Base-by-base conservation (phyloP, 352 stramenopile species). In the Phytophthora foliorum region DNA sequence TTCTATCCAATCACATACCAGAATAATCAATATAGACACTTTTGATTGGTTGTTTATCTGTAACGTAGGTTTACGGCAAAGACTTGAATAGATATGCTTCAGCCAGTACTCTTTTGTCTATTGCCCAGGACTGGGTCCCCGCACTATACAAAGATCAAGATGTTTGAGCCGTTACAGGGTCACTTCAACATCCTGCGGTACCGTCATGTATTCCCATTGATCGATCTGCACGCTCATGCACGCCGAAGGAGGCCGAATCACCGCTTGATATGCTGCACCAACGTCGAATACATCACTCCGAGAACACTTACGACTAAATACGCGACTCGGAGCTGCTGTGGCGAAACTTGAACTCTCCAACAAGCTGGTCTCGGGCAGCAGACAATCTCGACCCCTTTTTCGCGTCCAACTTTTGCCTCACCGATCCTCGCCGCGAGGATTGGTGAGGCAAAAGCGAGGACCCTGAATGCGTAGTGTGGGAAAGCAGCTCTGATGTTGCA, bases 171-270 rank as follows among this genome's bases (percentile, higher is more conserved):
- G 61, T 69, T 63, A 64, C 62, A 19, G 11, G n/a, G 17, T 29
- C 46, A 60, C 55, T 70, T 66, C 54, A 70, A 70, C 63, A 53
- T 69, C 24, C 2, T 58, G 34, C 22, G 36, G 53, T 24, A 63
- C 42, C 61, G 25, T 41, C 51, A 60, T 38, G 32, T 4, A 31
- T 6, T 6, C 8, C 27, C 5, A 31, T 31, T 6, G 27, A 34
- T 8, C 29, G 29, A 34, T 8, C 29, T 34, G 8, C 1, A 34
- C 29, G 29, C 29, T 13, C 7, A 16, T n/a, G 22, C 11, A 51
- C 25, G n/a, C 9, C 25, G 13, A 51, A 60, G 21, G 3, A 24
- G 21, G 25, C 34, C 11, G 7, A 50, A n/a, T 22, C 13, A 50
- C 21, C 22, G 11, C 9, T 29, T 49, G 14, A 49, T 31, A 25